Evolutionary conservation across 2,329 filamentous ascomycete species (phyloP).

Genomic region (Cyphellophora europaea): DNA sequence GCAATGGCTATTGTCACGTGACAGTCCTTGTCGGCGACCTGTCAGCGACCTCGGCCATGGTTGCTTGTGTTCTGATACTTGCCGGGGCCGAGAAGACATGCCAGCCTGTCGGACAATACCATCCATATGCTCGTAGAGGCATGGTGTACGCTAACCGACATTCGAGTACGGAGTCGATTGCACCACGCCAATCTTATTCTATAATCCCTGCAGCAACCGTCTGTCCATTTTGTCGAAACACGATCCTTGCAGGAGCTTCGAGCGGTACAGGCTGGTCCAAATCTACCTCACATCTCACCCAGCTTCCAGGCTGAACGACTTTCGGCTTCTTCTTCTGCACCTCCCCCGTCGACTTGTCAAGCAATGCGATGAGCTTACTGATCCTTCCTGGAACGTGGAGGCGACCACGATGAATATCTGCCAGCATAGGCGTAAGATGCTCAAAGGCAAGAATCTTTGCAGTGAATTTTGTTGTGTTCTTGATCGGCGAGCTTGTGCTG

Average conservation of each 20-base stretch:
- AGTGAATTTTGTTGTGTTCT: slow-evolving; percentile 63
- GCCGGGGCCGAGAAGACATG: too few species aligned
- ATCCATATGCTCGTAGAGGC: too few species aligned
- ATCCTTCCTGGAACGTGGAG: slow-evolving; percentile 72
- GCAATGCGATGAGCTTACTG: slow-evolving; percentile 56
- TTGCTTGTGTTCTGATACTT: too few species aligned
- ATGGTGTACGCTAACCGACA: too few species aligned
- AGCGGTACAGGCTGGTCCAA: slow-evolving; percentile 68
- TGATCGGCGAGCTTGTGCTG: slow-evolving; percentile 52
- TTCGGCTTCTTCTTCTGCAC: slow-evolving; percentile 73
- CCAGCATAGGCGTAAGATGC: slow-evolving; percentile 74
- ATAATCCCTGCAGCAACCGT: slow-evolving; percentile 83
- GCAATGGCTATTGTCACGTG: too few species aligned
- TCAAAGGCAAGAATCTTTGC: slow-evolving; percentile 85
- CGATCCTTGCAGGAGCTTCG: slow-evolving; percentile 69
- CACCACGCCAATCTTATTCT: too few species aligned
- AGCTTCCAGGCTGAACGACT: slow-evolving; percentile 67
- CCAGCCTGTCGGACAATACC: too few species aligned
- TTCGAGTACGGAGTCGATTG: too few species aligned
- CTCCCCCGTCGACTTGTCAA: slow-evolving; percentile 73
- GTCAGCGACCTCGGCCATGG: too few species aligned
- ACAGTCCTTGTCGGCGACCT: too few species aligned
- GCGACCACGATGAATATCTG: slow-evolving; percentile 81
- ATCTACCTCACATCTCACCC: slow-evolving; percentile 69
- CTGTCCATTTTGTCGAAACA: slow-evolving; percentile 68